Evolutionary conservation across 352 stramenopile genomes (phyloP), one percentile per base, ranked within the genome.

Genomic region (Pythium periplocum): DNA sequence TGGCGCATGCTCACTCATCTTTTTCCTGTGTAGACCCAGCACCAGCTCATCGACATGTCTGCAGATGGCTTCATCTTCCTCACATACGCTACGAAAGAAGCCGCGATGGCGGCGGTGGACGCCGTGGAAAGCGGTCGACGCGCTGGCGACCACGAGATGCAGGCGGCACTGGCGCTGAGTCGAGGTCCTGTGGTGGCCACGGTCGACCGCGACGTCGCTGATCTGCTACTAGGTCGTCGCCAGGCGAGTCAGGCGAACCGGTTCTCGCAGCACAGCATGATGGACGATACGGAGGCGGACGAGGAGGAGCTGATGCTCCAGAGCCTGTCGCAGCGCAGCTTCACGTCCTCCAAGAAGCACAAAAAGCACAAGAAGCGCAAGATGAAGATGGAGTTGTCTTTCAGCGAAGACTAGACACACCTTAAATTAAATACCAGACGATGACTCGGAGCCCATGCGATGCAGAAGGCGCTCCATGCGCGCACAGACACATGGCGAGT

Each of bases 221-320:
- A 86, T 41, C 48, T 91, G 57, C 62, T 91, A 45, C 56, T 83
- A 12, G 78, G 81, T 3, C 71, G 67, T 45, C 64, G 70, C 6
- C 56, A 74, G 30, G 38, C 62, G 1, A 71, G 59, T 37, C 12
- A 33, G 3, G 54, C 50, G 41, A 66, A 61, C 11, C 49, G 61
- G 45, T 78, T 86, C 63, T 85, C 76, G 40, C 76, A 86, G 68
- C 67, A 73, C 63, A 74, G 51, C 58, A 48, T 38, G 35, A 57
- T 44, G 46, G 60, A 42, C 38, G 51, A 57, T 5, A 55, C 71
- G 47, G 17, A 26, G 17, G 17, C 17, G 17, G 64, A 77, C 40
- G 78, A 87, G n/a, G 81, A 89, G 36, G 77, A 88, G 10, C 52
- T 78, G n/a, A 74, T 89, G 52, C 69, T 91, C 6, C 81, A 91